Conservation (phyloP, 805 yeast species). For the Millerozyma acaciae region DNA sequence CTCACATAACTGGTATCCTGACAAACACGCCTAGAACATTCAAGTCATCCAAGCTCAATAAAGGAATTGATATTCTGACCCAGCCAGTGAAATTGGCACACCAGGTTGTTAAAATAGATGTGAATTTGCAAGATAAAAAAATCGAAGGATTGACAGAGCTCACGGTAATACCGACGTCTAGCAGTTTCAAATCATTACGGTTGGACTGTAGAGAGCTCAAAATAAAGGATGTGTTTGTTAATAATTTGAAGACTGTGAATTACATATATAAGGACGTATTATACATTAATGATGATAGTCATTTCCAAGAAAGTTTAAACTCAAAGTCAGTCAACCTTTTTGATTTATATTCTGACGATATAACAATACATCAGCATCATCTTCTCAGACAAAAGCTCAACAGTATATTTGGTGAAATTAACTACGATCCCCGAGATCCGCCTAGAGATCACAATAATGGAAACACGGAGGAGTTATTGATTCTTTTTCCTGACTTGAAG, state of each 20-base stretch:
- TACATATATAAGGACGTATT: slow-evolving; percentile 56
- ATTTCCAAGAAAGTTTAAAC: slow-evolving; percentile 24
- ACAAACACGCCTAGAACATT: slow-evolving; percentile 17
- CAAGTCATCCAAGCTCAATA: slow-evolving; percentile 16
- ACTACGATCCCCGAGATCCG: slow-evolving; percentile 24
- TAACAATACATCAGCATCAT: slow-evolving; percentile 55
- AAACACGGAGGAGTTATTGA: slow-evolving; percentile 60
- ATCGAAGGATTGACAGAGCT: slow-evolving; percentile 78
- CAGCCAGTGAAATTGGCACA: slow-evolving; percentile 73
- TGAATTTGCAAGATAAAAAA: slow-evolving; percentile 61
- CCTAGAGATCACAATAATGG: slow-evolving; percentile 17
- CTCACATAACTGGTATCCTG: slow-evolving; percentile 7
- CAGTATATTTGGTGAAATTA: slow-evolving; percentile 49
- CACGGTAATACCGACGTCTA: slow-evolving; percentile 68
- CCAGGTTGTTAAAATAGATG: slow-evolving; percentile 76
- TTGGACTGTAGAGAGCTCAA: slow-evolving; percentile 79
- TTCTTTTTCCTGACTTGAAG: slow-evolving; percentile 61
- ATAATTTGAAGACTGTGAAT: slow-evolving; percentile 47
- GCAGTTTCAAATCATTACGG: slow-evolving; percentile 52
- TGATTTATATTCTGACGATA: slow-evolving; percentile 40
- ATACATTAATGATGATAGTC: slow-evolving; percentile 32
- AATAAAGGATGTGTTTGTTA: slow-evolving; percentile 62
- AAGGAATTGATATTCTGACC: slow-evolving; percentile 21
- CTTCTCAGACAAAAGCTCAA: slow-evolving; percentile 49
- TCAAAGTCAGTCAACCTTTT: slow-evolving; percentile 27